Evolutionary conservation across 2,329 filamentous ascomycete species (phyloP).

Genomic region (Dothistroma pini): DNA sequence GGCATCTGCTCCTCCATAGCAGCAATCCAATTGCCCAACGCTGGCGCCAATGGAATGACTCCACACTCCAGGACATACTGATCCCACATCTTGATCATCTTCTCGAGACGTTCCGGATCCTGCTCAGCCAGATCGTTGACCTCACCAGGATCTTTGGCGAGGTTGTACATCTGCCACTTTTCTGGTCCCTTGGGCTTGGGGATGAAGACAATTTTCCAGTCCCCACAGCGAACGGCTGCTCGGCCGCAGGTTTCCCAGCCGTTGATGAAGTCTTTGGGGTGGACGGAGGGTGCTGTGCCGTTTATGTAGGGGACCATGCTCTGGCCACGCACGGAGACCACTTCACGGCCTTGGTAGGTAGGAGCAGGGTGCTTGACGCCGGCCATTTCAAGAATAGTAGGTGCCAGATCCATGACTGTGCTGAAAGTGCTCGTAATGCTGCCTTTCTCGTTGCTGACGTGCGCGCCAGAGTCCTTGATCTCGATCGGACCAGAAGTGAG

Average conservation of each 20-base stretch:
- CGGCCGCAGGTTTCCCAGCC: constrained; percentile 57
- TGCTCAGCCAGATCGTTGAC: constrained; percentile 36
- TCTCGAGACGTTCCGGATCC: constrained; percentile 43
- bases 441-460: constrained; percentile 21
- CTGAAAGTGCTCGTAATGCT: constrained; percentile 51
- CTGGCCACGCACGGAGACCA: constrained; percentile 51
- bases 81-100: constrained; percentile 54
- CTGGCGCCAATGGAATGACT: constrained; percentile 57
- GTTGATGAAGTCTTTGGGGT: constrained; percentile 51
- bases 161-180: constrained; percentile 57
- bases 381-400: constrained; percentile 47
- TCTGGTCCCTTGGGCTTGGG: constrained; percentile 54
- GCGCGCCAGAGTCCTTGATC: constrained; percentile 28
- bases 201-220: constrained; percentile 58
- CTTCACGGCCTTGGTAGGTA: constrained; percentile 47
- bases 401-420: constrained; percentile 43
- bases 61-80: constrained; percentile 58
- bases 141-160: constrained; percentile 52
- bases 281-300: constrained; percentile 39
- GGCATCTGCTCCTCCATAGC: constrained; percentile 63
- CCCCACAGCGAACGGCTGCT: constrained; percentile 52
- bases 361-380: constrained; percentile 53
- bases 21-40: constrained; percentile 56
- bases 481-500: constrained; percentile 49
- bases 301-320: constrained; percentile 46